phyloP scores from a whole-genome alignment of 176 grass and related monocot species.

The Oropetium thomaeum region DNA sequence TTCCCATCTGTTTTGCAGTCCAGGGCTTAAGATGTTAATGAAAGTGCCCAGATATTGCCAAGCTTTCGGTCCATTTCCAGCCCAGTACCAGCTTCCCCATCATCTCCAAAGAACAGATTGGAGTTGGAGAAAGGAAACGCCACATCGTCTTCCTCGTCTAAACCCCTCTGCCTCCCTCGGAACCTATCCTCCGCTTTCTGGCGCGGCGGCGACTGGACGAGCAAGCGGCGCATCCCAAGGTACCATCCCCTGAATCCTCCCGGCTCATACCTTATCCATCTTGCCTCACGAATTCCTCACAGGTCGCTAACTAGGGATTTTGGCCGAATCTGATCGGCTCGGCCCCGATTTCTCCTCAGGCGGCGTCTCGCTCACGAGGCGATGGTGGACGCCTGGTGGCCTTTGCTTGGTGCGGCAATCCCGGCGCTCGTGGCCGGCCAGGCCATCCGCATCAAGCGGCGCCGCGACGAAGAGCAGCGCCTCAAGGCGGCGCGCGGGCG shows the following conservation, averaged over 20 bases:
- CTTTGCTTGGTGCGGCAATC: slow-evolving; percentile 58
- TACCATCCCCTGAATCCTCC: background rate
- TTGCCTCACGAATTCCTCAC: background rate
- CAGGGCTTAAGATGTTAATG: background rate
- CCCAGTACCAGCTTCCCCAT: background rate
- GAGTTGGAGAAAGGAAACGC: too few relatives aligned
- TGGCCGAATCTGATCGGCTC: slow-evolving; percentile 12
- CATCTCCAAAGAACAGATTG: background rate
- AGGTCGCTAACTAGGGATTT: background rate
- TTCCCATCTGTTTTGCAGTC: background rate
- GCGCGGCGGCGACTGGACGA: background rate
- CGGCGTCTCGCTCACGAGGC: background rate
- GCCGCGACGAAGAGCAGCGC: slow-evolving; percentile 61
- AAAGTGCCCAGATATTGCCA: background rate
- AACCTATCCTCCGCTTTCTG: background rate
- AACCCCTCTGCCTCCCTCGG: slow-evolving; percentile 22
- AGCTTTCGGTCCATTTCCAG: background rate
- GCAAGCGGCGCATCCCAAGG: background rate
- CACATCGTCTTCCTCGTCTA: background rate
- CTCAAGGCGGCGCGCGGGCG: slow-evolving; percentile 67
- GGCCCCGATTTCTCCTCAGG: slow-evolving; percentile 23
- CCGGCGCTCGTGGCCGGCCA: slow-evolving; percentile 65
- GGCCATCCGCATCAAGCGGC: slow-evolving; percentile 56
- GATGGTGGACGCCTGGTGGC: slow-evolving; percentile 77
- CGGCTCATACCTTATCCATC: background rate